Evolutionary conservation across 768 basidiomycete genomes (phyloP), one percentile per base, ranked within the genome.

Genomic region (Lactarius hengduanensis): DNA sequence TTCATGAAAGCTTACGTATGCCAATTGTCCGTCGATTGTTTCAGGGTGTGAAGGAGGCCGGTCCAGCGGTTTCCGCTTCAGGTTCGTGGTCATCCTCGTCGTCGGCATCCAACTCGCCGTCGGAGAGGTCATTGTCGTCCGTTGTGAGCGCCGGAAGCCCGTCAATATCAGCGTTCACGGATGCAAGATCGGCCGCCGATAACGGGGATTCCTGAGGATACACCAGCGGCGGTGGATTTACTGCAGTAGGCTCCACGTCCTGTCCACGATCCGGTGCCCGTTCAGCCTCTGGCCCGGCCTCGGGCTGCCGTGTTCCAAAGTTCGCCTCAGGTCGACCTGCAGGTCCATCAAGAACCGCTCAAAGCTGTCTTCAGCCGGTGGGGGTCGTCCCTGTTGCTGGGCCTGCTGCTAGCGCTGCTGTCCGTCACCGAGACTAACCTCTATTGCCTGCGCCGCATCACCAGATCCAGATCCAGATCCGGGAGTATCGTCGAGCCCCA

Each of bases 301-400:
- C 61, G 13, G 56, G 45, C 59, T 63, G 56, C 7, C 64, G 2
- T 69, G 72, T 34, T 80, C 83, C 66, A 94, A 74, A 10, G 88
- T 87, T 8, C 79, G 76, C 63, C 92, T 78, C 62, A 94, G 77
- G 74, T 93, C 92, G 20, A 81, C 77, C 75, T 93, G 92, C 61
- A 93, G 72, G 75, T 93, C 90, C 55, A 90, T 77, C 69, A 94
- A 77, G 79, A 94, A 94, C 34, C 89, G 82, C 72, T 93, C 91
- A 71, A 94, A 94, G 71, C 86, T 88, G 65, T 87, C 88, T 71
- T 89, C 89, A 0, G 80, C 76, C 9, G 83, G 81, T 15, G 75
- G 67, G 0, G 73, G 60, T 4, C 71, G 63, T 16, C 65, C 65
- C 11, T 64, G 50, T n/a, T 70, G 65, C 34, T 65, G 59, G 0